Conservation (phyloP, 441 rosid genomes). For the Bocquillonia castaneifolia region DNA sequence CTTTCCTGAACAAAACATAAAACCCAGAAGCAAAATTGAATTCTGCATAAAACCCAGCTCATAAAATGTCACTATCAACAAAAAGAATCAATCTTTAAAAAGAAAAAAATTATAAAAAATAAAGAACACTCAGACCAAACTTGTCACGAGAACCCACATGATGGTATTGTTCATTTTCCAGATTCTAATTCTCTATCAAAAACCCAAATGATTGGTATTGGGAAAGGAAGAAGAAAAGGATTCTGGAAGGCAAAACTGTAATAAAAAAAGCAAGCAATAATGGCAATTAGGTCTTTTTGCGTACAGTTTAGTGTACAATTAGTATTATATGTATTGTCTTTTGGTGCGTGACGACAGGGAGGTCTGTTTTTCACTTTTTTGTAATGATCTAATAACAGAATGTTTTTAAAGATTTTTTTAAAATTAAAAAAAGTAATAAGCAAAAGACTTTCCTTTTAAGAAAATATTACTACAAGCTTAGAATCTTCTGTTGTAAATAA, state of each 20-base stretch:
- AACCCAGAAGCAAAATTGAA: slow-evolving; percentile 24
- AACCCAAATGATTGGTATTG: slow-evolving; percentile 1
- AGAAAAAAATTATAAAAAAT: neutral
- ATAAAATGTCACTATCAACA: slow-evolving; percentile 11
- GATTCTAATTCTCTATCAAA: slow-evolving; percentile 28
- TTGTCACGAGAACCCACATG: slow-evolving; percentile 12
- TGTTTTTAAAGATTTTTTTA: neutral
- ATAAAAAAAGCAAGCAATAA: neutral
- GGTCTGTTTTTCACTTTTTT: neutral
- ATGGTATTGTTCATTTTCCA: slow-evolving; percentile 14
- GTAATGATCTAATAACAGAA: neutral
- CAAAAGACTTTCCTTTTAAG: too few species aligned
- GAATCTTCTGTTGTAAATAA: too few species aligned
- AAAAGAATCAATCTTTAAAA: neutral
- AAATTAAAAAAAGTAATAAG: too few species aligned
- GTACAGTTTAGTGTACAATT: neutral
- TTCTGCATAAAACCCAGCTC: slow-evolving; percentile 21
- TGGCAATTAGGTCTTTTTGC: neutral
- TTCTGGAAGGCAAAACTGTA: neutral
- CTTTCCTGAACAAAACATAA: neutral
- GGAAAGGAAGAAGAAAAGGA: neutral
- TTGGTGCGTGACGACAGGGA: neutral
- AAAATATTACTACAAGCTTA: too few species aligned
- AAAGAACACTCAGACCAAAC: slow-evolving; percentile 20
- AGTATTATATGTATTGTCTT: neutral